A percentile compares a stretch with the other conserved stretches of the same genome.
These are phyloP conservation scores for Ramularia endophylla DNA, from an alignment of 2,329 filamentous ascomycete species.

Conservation along the genomic window DNA sequence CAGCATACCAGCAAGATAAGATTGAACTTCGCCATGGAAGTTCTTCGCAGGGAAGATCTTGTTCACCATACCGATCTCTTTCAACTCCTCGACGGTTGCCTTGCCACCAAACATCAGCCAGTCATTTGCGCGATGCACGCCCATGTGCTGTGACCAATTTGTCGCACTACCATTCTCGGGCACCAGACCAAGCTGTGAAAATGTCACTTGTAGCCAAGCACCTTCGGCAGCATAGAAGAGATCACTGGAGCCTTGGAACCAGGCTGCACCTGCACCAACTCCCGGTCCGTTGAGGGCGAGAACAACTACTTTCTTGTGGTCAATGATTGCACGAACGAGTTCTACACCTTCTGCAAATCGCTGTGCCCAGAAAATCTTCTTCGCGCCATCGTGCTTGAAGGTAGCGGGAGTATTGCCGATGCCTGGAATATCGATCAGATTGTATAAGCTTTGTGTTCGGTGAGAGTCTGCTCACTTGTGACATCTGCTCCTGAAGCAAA, in stretches of 20 bases:
- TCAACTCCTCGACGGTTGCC: slow-evolving; percentile 21
- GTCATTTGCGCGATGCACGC: slow-evolving; percentile 24
- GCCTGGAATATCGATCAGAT: slow-evolving; percentile 5
- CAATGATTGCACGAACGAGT: slow-evolving; percentile 23
- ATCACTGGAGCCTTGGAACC: slow-evolving; percentile 25
- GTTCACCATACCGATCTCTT: slow-evolving; percentile 24
- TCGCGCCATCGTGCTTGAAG: slow-evolving; percentile 23
- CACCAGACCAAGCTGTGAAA: slow-evolving; percentile 23
- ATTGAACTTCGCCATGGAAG: slow-evolving; percentile 22
- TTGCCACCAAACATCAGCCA: slow-evolving; percentile 25
- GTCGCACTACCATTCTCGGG: slow-evolving; percentile 22
- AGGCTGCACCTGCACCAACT: slow-evolving; percentile 24
- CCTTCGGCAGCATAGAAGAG: slow-evolving; percentile 25
- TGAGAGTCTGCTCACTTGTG: slow-evolving; percentile 7
- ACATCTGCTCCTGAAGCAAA: slow-evolving; percentile 25
- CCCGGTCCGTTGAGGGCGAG: slow-evolving; percentile 25
- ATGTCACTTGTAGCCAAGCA: slow-evolving; percentile 25
- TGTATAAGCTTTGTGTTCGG: background rate
- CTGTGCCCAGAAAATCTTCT: slow-evolving; percentile 23
- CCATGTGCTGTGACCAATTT: slow-evolving; percentile 23
- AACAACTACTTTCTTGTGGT: slow-evolving; percentile 26
- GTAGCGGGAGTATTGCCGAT: slow-evolving; percentile 10
- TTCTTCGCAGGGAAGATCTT: slow-evolving; percentile 23
- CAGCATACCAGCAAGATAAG: slow-evolving; percentile 21
- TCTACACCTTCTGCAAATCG: slow-evolving; percentile 20